Evolutionary conservation across 805 yeast genomes (phyloP).

Genomic region (Kodamaea laetipori): DNA sequence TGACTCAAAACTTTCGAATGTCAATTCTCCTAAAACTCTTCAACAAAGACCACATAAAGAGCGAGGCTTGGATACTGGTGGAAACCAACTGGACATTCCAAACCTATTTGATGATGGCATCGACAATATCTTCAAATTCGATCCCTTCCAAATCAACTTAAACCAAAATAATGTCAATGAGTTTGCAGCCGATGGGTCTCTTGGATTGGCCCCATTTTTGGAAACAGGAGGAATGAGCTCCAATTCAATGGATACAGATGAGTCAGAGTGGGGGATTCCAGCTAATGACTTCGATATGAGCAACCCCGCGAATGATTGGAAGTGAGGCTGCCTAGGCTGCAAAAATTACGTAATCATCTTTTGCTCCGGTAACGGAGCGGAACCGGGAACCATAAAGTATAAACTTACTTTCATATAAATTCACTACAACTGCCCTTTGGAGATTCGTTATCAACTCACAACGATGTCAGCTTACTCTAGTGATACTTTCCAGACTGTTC

Average conservation of each 20-base stretch:
- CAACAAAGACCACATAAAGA: neutral
- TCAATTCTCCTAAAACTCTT: too few relatives aligned
- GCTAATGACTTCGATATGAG: neutral
- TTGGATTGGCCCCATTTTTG: conserved; percentile 71
- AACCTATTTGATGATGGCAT: conserved; percentile 17
- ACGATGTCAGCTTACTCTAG: conserved; percentile 11
- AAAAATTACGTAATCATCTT: too few relatives aligned
- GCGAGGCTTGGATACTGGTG: neutral
- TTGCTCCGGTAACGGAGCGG: conserved; percentile 1
- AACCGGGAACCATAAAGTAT: neutral
- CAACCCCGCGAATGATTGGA: neutral
- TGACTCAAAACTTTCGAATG: neutral
- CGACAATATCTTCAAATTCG: conserved; percentile 35
- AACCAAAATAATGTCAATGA: conserved; percentile 41
- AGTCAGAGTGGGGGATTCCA: conserved; percentile 1
- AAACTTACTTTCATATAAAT: neutral
- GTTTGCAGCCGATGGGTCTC: conserved; percentile 80
- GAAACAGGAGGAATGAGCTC: conserved; percentile 29
- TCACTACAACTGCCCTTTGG: neutral
- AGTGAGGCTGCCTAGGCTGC: too few relatives aligned
- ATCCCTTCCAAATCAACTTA: conserved; percentile 39
- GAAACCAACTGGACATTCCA: neutral
- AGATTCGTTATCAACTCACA: neutral
- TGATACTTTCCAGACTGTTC: conserved; percentile 2
- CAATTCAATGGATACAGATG: neutral